Base-by-base conservation (phyloP, 1,284 basidiomycete genomes). In the Heterobasidion irregulare region DNA sequence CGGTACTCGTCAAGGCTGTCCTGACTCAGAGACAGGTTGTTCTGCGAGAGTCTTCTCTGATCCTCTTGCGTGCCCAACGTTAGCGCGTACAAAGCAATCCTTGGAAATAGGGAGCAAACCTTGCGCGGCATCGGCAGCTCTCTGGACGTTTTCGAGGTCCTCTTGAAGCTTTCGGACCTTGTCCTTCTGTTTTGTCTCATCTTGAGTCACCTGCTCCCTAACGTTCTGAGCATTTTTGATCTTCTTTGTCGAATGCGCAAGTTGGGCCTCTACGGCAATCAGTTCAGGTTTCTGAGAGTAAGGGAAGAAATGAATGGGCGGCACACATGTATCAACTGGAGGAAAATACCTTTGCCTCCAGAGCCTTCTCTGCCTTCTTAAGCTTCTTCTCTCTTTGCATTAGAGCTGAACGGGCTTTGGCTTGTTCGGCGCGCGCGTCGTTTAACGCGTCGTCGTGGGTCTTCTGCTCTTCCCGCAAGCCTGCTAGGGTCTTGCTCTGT, bases 1-100 rank as follows among this genome's bases (percentile, higher is more conserved):
- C 89, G 87, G 70, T 99, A 99, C 65, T 97, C 89, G 50, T 88
- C 85, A 9, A 98, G 73, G 63, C 88, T 92, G 55, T 89, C 87
- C 64, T 92, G 86, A 56, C 83, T 90, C 4, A 99, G 74, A 0
- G 88, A 85, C 47, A 92, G 73, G 49, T 92, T 94, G 49, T 83
- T 74, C 61, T 86, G 80, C 13, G 89, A 86, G 2, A 84, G 80
- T 61, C 77, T 82, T 55, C 89, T 76, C 64, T 92, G 89, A 44
- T 84, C 84, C 72, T 93, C 90, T 87, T 26, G 26, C 26, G 26
- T 26, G 2, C 26, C 26, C 26, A 3, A 26, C 26, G 65, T 12
- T 15, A 33, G 49, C 26, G 26, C 2, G 26, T 26, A 26, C 26
- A 5, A 26, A 26, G 26, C 2, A 3, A 26, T 26, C 8, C 57